Percentiles rank a stretch among this genome's conserved stretches.
Evolutionary conservation across 257 asterid genomes (phyloP).

Genomic region (Leptodermis oblonga): DNA sequence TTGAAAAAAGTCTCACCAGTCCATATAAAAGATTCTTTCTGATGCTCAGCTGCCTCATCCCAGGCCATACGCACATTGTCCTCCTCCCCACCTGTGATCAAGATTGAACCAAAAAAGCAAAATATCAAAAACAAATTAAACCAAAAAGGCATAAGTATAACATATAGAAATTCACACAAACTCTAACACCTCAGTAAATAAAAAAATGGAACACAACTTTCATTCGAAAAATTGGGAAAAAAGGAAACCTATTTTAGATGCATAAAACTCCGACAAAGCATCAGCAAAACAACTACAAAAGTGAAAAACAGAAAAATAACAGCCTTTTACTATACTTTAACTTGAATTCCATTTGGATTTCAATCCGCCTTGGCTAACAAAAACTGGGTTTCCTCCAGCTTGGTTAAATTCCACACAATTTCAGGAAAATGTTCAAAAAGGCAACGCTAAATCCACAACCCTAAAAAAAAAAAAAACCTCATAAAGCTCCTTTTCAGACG

Average conservation of each 20-base stretch:
- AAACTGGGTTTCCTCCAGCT: not conserved
- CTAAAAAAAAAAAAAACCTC: not conserved
- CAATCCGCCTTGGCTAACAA: not conserved
- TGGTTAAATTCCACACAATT: not conserved
- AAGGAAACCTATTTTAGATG: not conserved
- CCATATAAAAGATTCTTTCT: constrained; percentile 77
- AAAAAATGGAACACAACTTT: not conserved
- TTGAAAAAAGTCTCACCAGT: constrained; percentile 62
- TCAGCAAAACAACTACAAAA: not conserved
- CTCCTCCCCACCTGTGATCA: constrained; percentile 49
- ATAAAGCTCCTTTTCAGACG: not conserved
- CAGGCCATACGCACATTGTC: constrained; percentile 80
- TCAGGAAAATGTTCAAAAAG: not conserved
- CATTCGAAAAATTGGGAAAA: not conserved
- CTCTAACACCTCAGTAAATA: not conserved
- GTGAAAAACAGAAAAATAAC: not conserved
- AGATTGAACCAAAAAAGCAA: constrained; percentile 12
- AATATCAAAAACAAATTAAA: not conserved
- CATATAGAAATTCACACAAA: not conserved
- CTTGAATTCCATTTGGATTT: not conserved
- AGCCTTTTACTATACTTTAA: not conserved
- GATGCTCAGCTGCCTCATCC: constrained; percentile 74
- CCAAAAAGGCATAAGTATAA: not conserved
- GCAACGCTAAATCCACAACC: not conserved
- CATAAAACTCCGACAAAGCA: not conserved